Evolutionary conservation across 345 rosid genomes (phyloP).

Genomic region (Hibiscus trionum): DNA sequence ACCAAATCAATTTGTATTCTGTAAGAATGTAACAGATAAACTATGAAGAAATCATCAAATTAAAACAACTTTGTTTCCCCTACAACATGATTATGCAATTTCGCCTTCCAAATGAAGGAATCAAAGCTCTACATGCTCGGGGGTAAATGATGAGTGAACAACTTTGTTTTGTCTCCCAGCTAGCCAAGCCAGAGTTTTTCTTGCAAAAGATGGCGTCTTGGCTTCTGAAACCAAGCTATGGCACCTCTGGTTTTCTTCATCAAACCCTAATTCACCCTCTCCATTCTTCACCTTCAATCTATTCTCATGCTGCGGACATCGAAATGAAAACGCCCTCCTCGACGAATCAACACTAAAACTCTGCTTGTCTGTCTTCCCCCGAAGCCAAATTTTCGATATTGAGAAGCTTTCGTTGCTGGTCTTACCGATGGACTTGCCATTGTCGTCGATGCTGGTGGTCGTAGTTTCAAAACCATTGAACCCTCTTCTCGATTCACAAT

Average conservation of each 20-base stretch:
- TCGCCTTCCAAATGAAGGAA: constrained; percentile 13
- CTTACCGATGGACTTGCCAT: constrained; percentile 9
- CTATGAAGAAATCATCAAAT: not conserved
- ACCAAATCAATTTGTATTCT: not conserved
- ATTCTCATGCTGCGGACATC: constrained; percentile 32
- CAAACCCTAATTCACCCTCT: constrained; percentile 14
- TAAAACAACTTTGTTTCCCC: not conserved
- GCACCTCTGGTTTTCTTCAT: constrained; percentile 42
- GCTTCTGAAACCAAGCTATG: constrained; percentile 30
- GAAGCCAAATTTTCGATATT: constrained; percentile 80
- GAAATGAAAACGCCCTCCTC: constrained; percentile 57
- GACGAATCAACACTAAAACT: constrained; percentile 28
- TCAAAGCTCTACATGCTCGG: constrained; percentile 29
- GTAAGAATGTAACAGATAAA: not conserved
- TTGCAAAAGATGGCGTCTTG: constrained; percentile 87
- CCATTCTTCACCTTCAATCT: constrained; percentile 26
- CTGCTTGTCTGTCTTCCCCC: constrained; percentile 56
- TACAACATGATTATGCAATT: constrained; percentile 17
- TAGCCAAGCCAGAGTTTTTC: constrained; percentile 87
- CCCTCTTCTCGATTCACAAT: constrained; percentile 58
- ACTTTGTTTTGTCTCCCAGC: constrained; percentile 88
- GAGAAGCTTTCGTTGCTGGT: constrained; percentile 69
- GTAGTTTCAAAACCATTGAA: constrained; percentile 32
- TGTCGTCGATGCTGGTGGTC: constrained; percentile 13
- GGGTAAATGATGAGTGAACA: constrained; percentile 60